These are phyloP conservation scores for Echites panduratus DNA, from an alignment of 257 asterid species.

Conservation along the genomic window DNA sequence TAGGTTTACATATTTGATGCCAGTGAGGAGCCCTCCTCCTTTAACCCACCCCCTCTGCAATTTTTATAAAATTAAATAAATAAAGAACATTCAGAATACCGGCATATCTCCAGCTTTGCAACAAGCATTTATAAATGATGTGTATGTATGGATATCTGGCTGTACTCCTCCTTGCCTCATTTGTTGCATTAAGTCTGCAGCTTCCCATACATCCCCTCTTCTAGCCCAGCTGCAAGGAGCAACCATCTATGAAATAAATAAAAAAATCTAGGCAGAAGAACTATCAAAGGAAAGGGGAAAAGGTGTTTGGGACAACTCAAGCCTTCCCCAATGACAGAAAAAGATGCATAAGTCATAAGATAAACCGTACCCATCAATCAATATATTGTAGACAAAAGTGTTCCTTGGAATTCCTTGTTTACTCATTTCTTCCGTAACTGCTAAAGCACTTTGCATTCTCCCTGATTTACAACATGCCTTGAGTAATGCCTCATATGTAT, in stretches of 20 bases:
- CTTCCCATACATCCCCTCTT: slow-evolving; percentile 99
- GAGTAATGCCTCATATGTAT: slow-evolving; percentile 86
- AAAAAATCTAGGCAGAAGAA: background rate
- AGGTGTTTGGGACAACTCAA: background rate
- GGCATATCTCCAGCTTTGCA: slow-evolving; percentile 97
- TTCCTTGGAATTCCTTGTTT: slow-evolving; percentile 70
- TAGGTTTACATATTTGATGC: background rate
- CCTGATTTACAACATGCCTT: slow-evolving; percentile 99
- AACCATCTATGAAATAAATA: slow-evolving; percentile 4
- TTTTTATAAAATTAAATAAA: background rate
- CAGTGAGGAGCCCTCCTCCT: background rate
- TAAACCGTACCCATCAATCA: slow-evolving; percentile 81
- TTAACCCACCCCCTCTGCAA: background rate
- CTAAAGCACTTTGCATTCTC: slow-evolving; percentile 99
- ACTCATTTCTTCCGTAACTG: slow-evolving; percentile 89
- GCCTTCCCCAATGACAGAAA: background rate
- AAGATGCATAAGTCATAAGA: background rate
- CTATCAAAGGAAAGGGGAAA: background rate
- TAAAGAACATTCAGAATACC: slow-evolving; percentile 33
- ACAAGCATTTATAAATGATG: slow-evolving; percentile 89
- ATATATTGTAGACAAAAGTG: slow-evolving; percentile 85
- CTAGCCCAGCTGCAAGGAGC: slow-evolving; percentile 82
- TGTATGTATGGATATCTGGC: slow-evolving; percentile 95
- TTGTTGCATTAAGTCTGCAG: slow-evolving; percentile 97
- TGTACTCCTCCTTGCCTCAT: slow-evolving; percentile 87